Conservation (phyloP, 352 stramenopile species). For the Pythium periplocum region DNA sequence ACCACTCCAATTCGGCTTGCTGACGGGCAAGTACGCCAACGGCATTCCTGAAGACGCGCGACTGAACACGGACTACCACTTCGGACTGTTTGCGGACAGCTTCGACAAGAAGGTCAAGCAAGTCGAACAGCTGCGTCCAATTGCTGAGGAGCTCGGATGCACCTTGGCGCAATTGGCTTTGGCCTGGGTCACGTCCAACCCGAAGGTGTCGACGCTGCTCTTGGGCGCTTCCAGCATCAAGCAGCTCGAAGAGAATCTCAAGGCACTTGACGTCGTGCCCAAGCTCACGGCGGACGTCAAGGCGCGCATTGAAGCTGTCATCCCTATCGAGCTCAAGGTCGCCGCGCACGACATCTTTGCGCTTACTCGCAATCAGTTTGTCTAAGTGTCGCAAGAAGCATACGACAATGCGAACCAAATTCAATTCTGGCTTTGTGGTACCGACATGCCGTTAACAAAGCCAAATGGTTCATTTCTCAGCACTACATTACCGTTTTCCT, state of each 20-base stretch:
- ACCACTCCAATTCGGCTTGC: conserved; percentile 28
- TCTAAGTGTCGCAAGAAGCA: too few species aligned
- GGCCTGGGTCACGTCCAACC: conserved; percentile 36
- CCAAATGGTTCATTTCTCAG: too few species aligned
- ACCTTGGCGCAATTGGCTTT: conserved; percentile 33
- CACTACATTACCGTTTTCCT: too few species aligned
- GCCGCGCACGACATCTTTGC: background rate
- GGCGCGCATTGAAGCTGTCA: conserved; percentile 26
- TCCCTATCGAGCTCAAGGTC: conserved; percentile 20
- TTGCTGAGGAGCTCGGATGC: conserved; percentile 30
- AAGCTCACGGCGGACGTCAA: conserved; percentile 36
- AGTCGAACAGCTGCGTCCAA: conserved; percentile 13
- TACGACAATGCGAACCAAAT: too few species aligned
- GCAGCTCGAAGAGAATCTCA: conserved; percentile 44
- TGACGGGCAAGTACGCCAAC: conserved; percentile 44
- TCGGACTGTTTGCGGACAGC: conserved; percentile 12
- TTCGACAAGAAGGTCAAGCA: conserved; percentile 12
- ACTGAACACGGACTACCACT: conserved; percentile 19
- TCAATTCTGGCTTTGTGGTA: too few species aligned
- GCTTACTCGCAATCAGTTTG: too few species aligned
- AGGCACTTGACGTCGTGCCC: conserved; percentile 21
- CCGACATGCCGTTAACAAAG: too few species aligned
- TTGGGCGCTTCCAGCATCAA: conserved; percentile 29
- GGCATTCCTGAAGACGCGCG: conserved; percentile 16
- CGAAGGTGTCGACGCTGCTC: conserved; percentile 33